These are phyloP conservation scores for Nemania sp. DNA, from an alignment of 2,329 filamentous ascomycete genomes.

Conservation along the genomic window DNA sequence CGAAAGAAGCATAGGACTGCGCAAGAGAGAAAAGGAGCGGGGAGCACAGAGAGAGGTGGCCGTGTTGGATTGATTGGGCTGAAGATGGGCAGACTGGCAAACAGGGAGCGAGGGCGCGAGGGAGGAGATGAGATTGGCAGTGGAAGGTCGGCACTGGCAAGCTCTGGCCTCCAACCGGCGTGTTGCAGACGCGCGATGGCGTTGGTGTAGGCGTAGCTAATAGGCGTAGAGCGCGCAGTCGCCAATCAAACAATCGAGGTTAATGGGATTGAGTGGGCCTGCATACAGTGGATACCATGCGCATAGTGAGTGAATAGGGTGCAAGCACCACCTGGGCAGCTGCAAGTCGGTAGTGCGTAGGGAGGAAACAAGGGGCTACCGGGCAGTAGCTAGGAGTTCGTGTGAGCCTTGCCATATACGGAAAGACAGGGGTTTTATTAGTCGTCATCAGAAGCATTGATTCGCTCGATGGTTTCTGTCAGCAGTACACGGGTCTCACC, in stretches of 20 bases:
- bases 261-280: no score
- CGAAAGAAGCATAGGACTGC: neutral
- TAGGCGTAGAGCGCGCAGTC: neutral
- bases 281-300: no score
- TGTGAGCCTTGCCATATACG: neutral
- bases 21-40: neutral
- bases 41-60: neutral
- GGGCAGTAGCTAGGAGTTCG: neutral
- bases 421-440: conserved; percentile 16
- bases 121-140: conserved; percentile 11
- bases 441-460: conserved; percentile 17
- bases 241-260: conserved; percentile 27
- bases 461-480: neutral
- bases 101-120: neutral
- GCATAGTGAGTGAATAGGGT: no score
- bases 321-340: no score
- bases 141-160: conserved; percentile 24
- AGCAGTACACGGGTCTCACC: conserved; percentile 27
- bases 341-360: neutral
- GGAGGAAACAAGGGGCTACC: no score
- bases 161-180: conserved; percentile 35
- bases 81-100: conserved; percentile 20
- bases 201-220: conserved; percentile 29
- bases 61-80: conserved; percentile 14
- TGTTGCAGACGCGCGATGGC: conserved; percentile 38